phyloP scores from a whole-genome alignment of 2,329 filamentous ascomycete genomes.

The Monilinia polystroma region DNA sequence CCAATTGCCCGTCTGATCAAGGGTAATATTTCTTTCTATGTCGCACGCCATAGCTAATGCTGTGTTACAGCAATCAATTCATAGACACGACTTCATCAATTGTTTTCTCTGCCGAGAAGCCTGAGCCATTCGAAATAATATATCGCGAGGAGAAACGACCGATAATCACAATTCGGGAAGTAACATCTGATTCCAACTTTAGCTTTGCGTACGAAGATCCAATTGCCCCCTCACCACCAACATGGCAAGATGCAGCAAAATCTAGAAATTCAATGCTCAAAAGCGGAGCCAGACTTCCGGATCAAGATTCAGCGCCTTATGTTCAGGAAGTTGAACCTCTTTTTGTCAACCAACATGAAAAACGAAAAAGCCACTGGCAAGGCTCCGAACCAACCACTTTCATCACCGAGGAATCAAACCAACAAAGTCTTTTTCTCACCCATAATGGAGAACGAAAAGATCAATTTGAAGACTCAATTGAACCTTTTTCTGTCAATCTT shows the following conservation, averaged over 20 bases:
- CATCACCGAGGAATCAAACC: neutral
- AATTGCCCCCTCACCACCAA: constrained; percentile 6
- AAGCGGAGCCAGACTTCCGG: constrained; percentile 9
- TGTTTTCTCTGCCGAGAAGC: neutral
- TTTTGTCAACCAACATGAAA: constrained; percentile 22
- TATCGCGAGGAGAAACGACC: neutral
- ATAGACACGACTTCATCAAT: neutral
- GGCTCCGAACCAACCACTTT: neutral
- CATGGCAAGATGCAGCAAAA: constrained; percentile 7
- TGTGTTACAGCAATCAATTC: neutral
- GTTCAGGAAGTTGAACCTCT: neutral
- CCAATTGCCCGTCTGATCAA: neutral
- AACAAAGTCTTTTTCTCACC: neutral
- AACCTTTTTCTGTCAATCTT: constrained; percentile 18
- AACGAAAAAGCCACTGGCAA: constrained; percentile 23
- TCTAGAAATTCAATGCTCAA: neutral
- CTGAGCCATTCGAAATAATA: neutral
- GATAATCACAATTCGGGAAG: constrained; percentile 7
- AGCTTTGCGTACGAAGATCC: neutral
- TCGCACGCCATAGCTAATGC: neutral
- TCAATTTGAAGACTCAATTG: constrained; percentile 11
- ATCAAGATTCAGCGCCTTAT: neutral
- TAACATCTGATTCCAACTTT: neutral
- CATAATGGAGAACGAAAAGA: constrained; percentile 19
- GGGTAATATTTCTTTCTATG: neutral